Evolutionary conservation across 768 basidiomycete species (phyloP), one percentile per base, ranked within the genome.

Genomic region (Collybia nuda): DNA sequence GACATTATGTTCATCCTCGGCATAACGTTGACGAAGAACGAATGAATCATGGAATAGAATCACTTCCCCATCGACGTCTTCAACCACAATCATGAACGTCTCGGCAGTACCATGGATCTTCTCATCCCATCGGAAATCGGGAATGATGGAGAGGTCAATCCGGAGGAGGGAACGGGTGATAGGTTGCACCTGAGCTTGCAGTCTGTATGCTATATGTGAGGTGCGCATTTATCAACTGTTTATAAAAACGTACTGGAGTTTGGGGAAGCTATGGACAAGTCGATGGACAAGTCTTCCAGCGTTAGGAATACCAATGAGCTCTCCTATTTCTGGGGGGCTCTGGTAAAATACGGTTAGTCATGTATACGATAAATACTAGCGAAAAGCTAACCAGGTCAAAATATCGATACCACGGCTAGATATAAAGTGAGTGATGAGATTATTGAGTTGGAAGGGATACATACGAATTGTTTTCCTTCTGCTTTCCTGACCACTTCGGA

Each of bases 41-140:
- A 98, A 98, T 18, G 81, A 81, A 61, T 98, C 96, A 56, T 94
- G 90, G 81, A 94, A 98, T 24, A 98, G 86, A 50, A 98, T 86
- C 54, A 92, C 82, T 66, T 99, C 97, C 43, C 97, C 97, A 56
- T 98, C 96, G 22, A 98, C 93, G 59, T 99, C 96, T 66, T 98
- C 95, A 21, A 98, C 93, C 22, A 96, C 65, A 59, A 99, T 93
- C 66, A 88, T 81, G 78, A 99, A 99, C 0, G 88, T 85, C 68
- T 98, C 93, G 0, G 92, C 85, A 0, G 76, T 68, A 3, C 93
- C 91, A 57, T 98, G 96, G 5, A 94, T 82, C 66, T 92, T 92
- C 60, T 93, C 91, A 32, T 98, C 95, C 97, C 97, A 99, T 40
- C 88, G 82, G 82, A 98, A 99, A 64, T 98, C 97, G n/a, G 97